Evolutionary conservation across 805 yeast genomes (phyloP), one percentile per base, ranked within the genome.

Genomic region (Yamadazyma olivae): DNA sequence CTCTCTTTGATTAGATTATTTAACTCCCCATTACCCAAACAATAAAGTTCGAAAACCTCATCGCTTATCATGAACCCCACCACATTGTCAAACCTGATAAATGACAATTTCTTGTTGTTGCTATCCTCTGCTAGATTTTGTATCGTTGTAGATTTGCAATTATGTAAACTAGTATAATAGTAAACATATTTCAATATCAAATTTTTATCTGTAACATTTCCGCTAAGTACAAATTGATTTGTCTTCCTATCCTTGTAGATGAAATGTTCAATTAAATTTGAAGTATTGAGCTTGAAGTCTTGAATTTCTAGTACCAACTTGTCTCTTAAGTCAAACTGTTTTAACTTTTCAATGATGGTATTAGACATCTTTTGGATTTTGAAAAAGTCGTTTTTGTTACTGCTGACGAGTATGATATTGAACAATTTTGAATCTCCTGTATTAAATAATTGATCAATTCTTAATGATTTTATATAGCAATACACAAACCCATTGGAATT

Each of bases 401-500:
- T 82, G 39, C 83, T 75, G 6, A 79, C 60, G 15, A 80, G 62
- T 3, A 75, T 68, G 10, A 79, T 53, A 3, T 74, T 57, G 53
- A 46, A 57, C 37, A 45, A 64, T 42, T 25, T 53, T 8, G 28
- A 30, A 14, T 48, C 47, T 30, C 44, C 46, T 10, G 39, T 39
- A 24, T 23, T 17, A 6, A 56, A 39, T 33, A 46, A 46, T 8
- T 47, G 45, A 10, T 46, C 38, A 10, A 64, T 35, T 15, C 47
- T 43, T 23, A 63, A 50, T 18, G 44, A 50, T 39, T 79, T 80
- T 29, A 89, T 83, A 50, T 83, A 87, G 9, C 88, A 79, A 52
- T 93, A 85, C 5, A 91, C 60, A 50, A 90, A 93, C 7, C 99
- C 99, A 44, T 80, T 79, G 2, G 87, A 64, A 53, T 93, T 91